Percentiles rank a stretch among this genome's conserved stretches.
Evolutionary conservation across 331 rosid genomes (phyloP).

Genomic region (Rhamnella rubrinervis): DNA sequence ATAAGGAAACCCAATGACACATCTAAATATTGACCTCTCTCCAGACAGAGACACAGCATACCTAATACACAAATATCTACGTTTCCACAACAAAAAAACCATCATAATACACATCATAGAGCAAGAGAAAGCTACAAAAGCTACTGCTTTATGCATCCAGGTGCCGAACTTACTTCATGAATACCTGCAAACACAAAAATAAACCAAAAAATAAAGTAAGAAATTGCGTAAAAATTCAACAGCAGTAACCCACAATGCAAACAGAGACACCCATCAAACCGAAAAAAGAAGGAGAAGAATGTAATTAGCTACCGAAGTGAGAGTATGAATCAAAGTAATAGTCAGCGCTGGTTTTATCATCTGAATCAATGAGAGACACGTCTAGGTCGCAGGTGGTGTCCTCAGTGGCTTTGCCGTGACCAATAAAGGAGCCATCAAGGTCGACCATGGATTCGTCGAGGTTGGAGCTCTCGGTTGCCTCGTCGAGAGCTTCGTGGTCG

Average conservation of each 20-base stretch:
- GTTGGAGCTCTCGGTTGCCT: slow-evolving; percentile 61
- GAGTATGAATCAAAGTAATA: slow-evolving; percentile 98
- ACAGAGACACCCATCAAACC: background rate
- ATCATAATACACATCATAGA: background rate
- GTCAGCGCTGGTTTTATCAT: slow-evolving; percentile 92
- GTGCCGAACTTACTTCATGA: slow-evolving; percentile 81
- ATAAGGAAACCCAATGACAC: background rate
- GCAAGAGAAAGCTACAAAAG: slow-evolving; percentile 8
- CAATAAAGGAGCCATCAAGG: slow-evolving; percentile 26
- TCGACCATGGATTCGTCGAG: slow-evolving; percentile 79
- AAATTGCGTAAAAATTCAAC: no score
- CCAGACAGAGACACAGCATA: background rate
- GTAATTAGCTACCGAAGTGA: slow-evolving; percentile 68
- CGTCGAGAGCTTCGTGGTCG: slow-evolving; percentile 53
- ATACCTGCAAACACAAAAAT: slow-evolving; percentile 71
- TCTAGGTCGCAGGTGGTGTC: slow-evolving; percentile 26
- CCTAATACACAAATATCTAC: background rate
- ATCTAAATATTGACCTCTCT: background rate
- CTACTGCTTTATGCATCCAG: slow-evolving; percentile 22
- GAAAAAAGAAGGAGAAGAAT: no score
- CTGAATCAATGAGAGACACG: slow-evolving; percentile 38
- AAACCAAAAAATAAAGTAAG: background rate
- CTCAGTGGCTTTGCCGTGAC: slow-evolving; percentile 25
- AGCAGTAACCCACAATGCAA: background rate
- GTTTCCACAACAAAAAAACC: background rate